Conservation (phyloP, 2,329 filamentous ascomycete species). For the Nemania sp. region DNA sequence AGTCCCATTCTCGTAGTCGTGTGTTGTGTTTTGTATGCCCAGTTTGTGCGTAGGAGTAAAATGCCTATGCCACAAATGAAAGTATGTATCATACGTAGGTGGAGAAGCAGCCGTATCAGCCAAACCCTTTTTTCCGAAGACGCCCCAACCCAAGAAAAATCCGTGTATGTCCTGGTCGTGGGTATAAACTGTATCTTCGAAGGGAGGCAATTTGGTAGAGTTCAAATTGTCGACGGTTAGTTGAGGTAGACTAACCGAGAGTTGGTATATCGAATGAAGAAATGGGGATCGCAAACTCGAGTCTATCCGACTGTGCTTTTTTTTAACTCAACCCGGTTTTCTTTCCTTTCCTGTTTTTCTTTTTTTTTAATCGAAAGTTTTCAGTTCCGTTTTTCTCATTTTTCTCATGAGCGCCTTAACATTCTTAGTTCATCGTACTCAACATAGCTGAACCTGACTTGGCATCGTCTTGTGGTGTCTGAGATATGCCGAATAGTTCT, state of each 20-base stretch:
- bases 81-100: not conserved
- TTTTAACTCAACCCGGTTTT: not conserved
- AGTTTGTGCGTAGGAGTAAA: slow-evolving; percentile 7
- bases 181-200: slow-evolving; percentile 23
- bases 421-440: slow-evolving; percentile 5
- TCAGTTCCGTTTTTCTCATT: slow-evolving; percentile 3
- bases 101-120: slow-evolving; percentile 1
- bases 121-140: slow-evolving; percentile 7
- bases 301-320: slow-evolving; percentile 8
- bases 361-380: not conserved
- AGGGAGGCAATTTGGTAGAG: not conserved
- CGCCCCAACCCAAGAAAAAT: slow-evolving; percentile 11
- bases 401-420: slow-evolving; percentile 14
- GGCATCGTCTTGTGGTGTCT: slow-evolving; percentile 40
- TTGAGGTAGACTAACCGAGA: not conserved
- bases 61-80: slow-evolving; percentile 4
- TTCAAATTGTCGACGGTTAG: not conserved
- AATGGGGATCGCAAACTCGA: slow-evolving; percentile 13
- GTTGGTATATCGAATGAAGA: not conserved
- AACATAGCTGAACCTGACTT: slow-evolving; percentile 45
- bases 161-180: slow-evolving; percentile 15
- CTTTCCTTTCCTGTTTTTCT: not conserved
- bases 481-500: slow-evolving; percentile 41
- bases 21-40: slow-evolving; percentile 28
- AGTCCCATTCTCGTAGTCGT: not conserved